phyloP scores from a whole-genome alignment of 2,329 filamentous ascomycete species.

The Xylariaceae sp. region DNA sequence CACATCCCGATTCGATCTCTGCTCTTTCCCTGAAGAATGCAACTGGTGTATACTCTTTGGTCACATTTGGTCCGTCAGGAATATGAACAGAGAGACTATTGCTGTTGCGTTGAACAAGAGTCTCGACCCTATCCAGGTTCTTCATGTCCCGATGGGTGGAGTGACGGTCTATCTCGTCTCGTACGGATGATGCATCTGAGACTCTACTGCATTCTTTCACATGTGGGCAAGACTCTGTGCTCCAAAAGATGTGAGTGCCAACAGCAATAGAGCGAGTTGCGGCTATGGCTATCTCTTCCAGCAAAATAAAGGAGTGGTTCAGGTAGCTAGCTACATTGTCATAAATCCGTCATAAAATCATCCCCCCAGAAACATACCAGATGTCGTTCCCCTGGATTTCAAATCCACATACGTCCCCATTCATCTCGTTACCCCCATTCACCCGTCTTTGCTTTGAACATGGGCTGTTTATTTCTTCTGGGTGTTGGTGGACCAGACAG shows the following conservation, averaged over 20 bases:
- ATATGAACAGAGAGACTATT: constrained; percentile 41
- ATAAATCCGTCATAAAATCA: no score
- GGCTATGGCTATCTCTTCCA: neutral
- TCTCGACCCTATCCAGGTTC: constrained; percentile 40
- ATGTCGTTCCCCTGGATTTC: neutral
- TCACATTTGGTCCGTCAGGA: constrained; percentile 37
- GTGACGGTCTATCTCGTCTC: neutral
- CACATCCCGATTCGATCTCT: constrained; percentile 19
- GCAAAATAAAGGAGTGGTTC: neutral
- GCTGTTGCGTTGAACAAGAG: constrained; percentile 43
- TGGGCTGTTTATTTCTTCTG: constrained; percentile 12
- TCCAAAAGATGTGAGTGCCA: neutral
- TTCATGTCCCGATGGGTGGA: constrained; percentile 29
- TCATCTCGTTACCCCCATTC: neutral
- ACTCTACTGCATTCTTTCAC: no score
- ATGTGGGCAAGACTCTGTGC: neutral
- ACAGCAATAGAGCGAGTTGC: neutral
- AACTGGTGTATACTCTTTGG: constrained; percentile 18
- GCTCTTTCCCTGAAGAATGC: constrained; percentile 22
- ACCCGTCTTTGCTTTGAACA: neutral
- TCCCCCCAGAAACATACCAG: neutral
- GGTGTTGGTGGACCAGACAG: constrained; percentile 31
- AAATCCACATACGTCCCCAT: neutral
- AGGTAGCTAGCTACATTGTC: neutral
- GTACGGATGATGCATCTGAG: neutral